Evolutionary conservation across 2,329 filamentous ascomycete genomes (phyloP).

Genomic region (Aureobasidium sp.): DNA sequence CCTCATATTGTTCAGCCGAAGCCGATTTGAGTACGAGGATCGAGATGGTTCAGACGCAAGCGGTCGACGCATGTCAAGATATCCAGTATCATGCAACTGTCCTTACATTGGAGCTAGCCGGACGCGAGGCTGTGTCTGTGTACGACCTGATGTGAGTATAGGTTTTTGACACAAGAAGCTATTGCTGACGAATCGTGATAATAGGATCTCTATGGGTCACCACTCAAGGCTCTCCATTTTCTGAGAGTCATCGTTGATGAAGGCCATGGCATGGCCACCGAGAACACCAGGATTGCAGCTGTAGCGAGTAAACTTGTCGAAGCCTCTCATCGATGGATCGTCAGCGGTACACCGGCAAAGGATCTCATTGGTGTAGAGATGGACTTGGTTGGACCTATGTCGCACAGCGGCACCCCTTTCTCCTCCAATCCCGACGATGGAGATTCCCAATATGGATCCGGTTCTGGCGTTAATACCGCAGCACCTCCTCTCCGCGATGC

Average conservation of each 20-base stretch:
- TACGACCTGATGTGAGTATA: conserved; percentile 24
- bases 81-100: conserved; percentile 27
- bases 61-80: conserved; percentile 32
- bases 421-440: neutral
- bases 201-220: conserved; percentile 44
- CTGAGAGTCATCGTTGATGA: conserved; percentile 87
- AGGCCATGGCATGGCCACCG: conserved; percentile 74
- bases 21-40: conserved; percentile 62
- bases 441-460: neutral
- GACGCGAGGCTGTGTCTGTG: conserved; percentile 37
- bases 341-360: conserved; percentile 81
- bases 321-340: conserved; percentile 73
- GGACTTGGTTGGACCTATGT: conserved; percentile 36
- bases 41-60: conserved; percentile 40
- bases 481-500: conserved; percentile 15
- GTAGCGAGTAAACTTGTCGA: conserved; percentile 45
- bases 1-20: conserved; percentile 67
- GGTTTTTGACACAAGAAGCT: no score
- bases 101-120: conserved; percentile 39
- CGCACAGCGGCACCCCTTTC: neutral
- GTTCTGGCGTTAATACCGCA: neutral
- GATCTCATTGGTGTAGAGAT: conserved; percentile 71
- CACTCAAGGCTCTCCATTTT: conserved; percentile 67
- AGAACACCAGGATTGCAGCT: conserved; percentile 49
- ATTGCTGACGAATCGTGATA: neutral